Conservation (phyloP, 495 filamentous ascomycete species). For the Thermothielavioides terrestris region DNA sequence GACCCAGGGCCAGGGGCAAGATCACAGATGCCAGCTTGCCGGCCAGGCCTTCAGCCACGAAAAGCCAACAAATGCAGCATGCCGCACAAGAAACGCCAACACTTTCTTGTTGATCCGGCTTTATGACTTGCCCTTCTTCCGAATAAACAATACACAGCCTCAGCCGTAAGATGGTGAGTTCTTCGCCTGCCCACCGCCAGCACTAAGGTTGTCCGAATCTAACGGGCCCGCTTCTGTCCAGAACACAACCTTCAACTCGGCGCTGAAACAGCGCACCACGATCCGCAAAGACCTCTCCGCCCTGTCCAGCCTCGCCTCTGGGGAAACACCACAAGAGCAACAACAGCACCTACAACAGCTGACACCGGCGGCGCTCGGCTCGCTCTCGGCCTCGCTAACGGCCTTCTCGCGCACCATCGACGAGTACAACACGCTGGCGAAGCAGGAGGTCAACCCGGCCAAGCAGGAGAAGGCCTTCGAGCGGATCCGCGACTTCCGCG, state of each 20-base stretch:
- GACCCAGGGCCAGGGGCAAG: no score
- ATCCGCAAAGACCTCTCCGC: slow-evolving; percentile 75
- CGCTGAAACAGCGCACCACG: slow-evolving; percentile 82
- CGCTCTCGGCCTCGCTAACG: slow-evolving; percentile 68
- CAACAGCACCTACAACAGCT: slow-evolving; percentile 42
- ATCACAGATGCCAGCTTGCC: no score
- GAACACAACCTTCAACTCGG: slow-evolving; percentile 95
- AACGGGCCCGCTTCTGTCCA: slow-evolving; percentile 4
- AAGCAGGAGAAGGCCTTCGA: slow-evolving; percentile 89
- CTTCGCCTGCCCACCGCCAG: not conserved
- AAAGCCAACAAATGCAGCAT: no score
- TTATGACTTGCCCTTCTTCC: no score
- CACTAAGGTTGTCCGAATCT: not conserved
- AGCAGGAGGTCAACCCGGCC: slow-evolving; percentile 73
- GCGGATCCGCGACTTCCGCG: slow-evolving; percentile 75
- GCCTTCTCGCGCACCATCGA: slow-evolving; percentile 87
- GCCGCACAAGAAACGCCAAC: no score
- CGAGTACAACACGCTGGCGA: slow-evolving; percentile 78
- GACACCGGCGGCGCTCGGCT: slow-evolving; percentile 34
- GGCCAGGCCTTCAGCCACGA: no score
- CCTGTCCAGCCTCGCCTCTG: slow-evolving; percentile 47
- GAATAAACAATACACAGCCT: no score
- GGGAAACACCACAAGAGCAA: slow-evolving; percentile 14
- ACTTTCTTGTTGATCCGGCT: no score
- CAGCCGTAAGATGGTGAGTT: slow-evolving; percentile 1